Evolutionary conservation across 257 asterid genomes (phyloP), one percentile per base, ranked within the genome.

Genomic region (Voacanga thouarsii): DNA sequence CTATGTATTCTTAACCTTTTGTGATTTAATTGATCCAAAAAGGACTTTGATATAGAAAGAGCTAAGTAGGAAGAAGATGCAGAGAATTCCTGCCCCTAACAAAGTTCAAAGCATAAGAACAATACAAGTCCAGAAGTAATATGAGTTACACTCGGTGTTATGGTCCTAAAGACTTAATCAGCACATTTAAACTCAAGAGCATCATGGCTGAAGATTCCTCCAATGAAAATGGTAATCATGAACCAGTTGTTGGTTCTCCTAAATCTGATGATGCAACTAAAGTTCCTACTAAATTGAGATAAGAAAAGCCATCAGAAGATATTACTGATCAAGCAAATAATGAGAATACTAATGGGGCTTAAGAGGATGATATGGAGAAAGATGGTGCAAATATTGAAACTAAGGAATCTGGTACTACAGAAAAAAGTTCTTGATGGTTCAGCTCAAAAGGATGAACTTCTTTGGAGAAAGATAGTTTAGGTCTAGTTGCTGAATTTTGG

Each of bases 121-220:
- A 90, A 83, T 77, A 70, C 83, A 69, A 84, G 81, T 61, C 24
- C 75, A 1, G 92, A 90, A 84, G 90, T 83, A 24, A 88, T 85
- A 98, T 96, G 84, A 82, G 97, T 80, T 73, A 56, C 67, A 50
- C 66, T 23, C 5, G 49, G 71, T 39, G 10, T n/a, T 15, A 19
- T 74, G 19, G 24, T 77, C 37, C 67, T 74, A 91, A 86, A 83
- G 97, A 96, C 75, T 83, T 96, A 81, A 92, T 93, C 77, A 87
- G 93, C 76, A 88, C 97, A 49, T 92, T 96, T 82, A 90, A 84
- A 69, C 81, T 96, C 86, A 96, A 88, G 89, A 89, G 85, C 57
- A 86, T 84, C 75, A 84, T 88, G 30, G 77, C 76, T 78, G 83
- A 80, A 60, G 92, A 72, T 76, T 82, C 92, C 45, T 18, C 79